A percentile compares a stretch with the other conserved stretches of the same genome.
Conservation (phyloP, 1,139 yeast genomes). For the Saccharomyces pastorianus region DNA sequence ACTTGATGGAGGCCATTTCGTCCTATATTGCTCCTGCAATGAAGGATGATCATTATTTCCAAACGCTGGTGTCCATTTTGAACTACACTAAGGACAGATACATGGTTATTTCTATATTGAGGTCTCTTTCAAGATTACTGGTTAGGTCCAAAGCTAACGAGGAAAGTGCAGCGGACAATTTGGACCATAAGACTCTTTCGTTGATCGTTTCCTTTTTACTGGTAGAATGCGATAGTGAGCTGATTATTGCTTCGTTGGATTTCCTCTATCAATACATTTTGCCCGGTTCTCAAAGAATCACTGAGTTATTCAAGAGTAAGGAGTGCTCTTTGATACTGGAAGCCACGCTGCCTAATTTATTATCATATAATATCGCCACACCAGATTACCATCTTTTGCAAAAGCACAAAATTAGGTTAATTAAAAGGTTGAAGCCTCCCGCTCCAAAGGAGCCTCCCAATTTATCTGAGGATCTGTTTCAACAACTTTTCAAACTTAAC, state of each 20-base stretch:
- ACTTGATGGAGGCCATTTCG: conserved; percentile 75
- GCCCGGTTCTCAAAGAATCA: conserved; percentile 39
- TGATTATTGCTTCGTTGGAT: conserved; percentile 57
- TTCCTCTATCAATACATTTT: conserved; percentile 58
- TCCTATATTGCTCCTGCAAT: conserved; percentile 73
- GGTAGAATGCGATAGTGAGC: conserved; percentile 46
- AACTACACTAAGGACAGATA: conserved; percentile 47
- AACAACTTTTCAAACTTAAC: conserved; percentile 52
- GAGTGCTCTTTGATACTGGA: conserved; percentile 43
- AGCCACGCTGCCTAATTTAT: conserved; percentile 54
- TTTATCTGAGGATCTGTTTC: conserved; percentile 51
- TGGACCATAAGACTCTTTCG: conserved; percentile 35
- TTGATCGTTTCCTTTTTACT: conserved; percentile 42
- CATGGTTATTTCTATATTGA: conserved; percentile 44
- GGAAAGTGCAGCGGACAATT: conserved; percentile 40
- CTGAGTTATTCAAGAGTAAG: conserved; percentile 32
- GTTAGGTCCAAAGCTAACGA: conserved; percentile 39
- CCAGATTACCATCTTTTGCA: conserved; percentile 31
- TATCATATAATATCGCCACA: conserved; percentile 43
- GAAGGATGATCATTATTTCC: conserved; percentile 54
- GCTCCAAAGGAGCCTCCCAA: conserved; percentile 55
- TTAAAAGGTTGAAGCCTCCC: conserved; percentile 39
- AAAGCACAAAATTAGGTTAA: conserved; percentile 37
- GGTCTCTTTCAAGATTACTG: conserved; percentile 43
- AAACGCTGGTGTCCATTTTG: conserved; percentile 42